phyloP scores from a whole-genome alignment of 2,329 filamentous ascomycete genomes.

The Aspergillus carbonarius region DNA sequence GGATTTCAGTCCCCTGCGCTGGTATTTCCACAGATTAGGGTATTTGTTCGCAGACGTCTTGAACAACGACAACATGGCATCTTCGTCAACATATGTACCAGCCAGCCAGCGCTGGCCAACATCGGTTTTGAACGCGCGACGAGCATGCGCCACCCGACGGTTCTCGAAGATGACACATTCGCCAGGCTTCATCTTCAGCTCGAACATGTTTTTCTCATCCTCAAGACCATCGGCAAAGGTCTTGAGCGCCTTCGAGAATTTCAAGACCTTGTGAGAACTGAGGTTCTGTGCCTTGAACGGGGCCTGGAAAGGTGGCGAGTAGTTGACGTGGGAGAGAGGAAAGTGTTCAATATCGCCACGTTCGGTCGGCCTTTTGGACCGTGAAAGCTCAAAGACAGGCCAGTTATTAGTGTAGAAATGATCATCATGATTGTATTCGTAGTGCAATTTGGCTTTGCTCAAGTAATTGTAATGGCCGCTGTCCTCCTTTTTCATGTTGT shows the following conservation, averaged over 20 bases:
- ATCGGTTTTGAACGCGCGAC: constrained; percentile 66
- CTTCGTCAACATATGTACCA: constrained; percentile 76
- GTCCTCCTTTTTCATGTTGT: constrained; percentile 14
- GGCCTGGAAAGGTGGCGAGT: constrained; percentile 80
- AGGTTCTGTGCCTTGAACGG: constrained; percentile 8
- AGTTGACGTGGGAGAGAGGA: constrained; percentile 54
- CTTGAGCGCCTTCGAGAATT: constrained; percentile 44
- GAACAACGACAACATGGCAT: constrained; percentile 56
- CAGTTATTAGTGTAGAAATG: constrained; percentile 62
- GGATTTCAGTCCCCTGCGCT: neutral
- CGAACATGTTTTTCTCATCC: constrained; percentile 58
- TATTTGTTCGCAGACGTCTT: constrained; percentile 18
- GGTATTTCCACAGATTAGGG: neutral
- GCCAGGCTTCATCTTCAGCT: constrained; percentile 73
- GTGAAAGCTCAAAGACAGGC: constrained; percentile 52
- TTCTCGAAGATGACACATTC: constrained; percentile 96
- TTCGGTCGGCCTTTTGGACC: constrained; percentile 10
- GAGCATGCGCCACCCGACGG: constrained; percentile 76
- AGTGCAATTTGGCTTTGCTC: constrained; percentile 50
- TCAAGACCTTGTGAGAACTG: constrained; percentile 24
- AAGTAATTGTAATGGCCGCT: constrained; percentile 38
- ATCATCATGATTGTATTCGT: constrained; percentile 67
- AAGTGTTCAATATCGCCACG: neutral
- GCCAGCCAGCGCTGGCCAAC: constrained; percentile 76
- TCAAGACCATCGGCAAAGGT: constrained; percentile 64